A percentile compares a stretch with the other conserved stretches of the same genome.
Evolutionary conservation across 2,329 filamentous ascomycete species (phyloP).

Genomic region (Chaetothyriales sp.): DNA sequence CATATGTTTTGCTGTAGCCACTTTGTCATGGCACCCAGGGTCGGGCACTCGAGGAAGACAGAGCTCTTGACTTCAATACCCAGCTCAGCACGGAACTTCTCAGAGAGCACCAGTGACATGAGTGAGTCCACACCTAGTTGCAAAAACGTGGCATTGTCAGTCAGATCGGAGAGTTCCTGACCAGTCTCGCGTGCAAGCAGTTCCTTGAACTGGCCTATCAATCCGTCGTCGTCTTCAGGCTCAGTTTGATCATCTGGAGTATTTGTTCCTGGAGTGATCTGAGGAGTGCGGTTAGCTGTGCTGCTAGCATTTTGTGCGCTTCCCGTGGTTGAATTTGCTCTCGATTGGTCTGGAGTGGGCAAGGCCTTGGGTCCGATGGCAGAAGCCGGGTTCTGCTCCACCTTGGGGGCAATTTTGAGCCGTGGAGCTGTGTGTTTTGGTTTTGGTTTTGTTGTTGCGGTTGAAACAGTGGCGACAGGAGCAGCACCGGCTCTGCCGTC

Average conservation of each 20-base stretch:
- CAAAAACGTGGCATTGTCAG: constrained; percentile 17
- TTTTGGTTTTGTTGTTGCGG: too few species aligned
- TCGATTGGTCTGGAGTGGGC: too few species aligned
- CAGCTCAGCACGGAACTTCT: constrained; percentile 1
- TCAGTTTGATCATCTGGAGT: not conserved
- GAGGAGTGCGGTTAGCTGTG: too few species aligned
- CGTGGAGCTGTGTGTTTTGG: too few species aligned
- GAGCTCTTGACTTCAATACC: constrained; percentile 2
- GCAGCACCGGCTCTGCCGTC: too few species aligned
- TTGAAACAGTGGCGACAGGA: too few species aligned
- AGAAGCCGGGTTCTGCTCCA: too few species aligned
- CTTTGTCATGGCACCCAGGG: not conserved
- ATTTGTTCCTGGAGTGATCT: not conserved
- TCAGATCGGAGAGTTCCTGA: constrained; percentile 15
- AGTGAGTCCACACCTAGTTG: constrained; percentile 25
- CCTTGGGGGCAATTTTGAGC: too few species aligned
- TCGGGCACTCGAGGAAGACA: constrained; percentile 17
- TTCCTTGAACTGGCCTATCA: not conserved
- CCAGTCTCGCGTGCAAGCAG: constrained; percentile 18
- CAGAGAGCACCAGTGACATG: constrained; percentile 21
- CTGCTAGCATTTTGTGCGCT: too few species aligned
- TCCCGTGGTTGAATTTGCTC: too few species aligned
- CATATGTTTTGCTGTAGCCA: not conserved
- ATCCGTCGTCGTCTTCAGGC: not conserved
- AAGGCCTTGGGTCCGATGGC: too few species aligned